Evolutionary conservation across 208 protist species (phyloP).

Genomic region (Entamoeba histolytica): DNA sequence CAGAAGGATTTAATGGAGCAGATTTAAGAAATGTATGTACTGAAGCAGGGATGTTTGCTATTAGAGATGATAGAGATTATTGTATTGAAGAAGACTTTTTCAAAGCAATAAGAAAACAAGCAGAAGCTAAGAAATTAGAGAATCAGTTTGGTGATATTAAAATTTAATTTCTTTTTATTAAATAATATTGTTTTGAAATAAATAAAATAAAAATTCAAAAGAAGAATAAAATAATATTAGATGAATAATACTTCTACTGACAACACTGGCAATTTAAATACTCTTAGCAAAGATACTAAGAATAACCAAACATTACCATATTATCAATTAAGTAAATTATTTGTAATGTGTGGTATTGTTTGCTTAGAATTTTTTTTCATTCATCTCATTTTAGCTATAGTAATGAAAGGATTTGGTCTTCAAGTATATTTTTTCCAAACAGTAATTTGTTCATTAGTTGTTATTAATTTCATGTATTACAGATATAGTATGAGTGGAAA

Average conservation of each 20-base stretch:
- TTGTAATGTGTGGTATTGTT: not conserved
- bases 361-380: not conserved
- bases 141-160: no score
- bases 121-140: no score
- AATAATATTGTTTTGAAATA: no score
- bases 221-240: no score
- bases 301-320: not conserved
- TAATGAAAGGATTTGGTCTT: not conserved
- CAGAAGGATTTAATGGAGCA: slow-evolving; percentile 84
- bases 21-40: slow-evolving; percentile 91
- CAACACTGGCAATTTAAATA: no score
- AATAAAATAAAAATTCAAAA: no score
- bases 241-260: no score
- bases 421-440: not conserved
- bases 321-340: not conserved
- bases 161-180: no score
- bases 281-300: no score
- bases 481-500: not conserved
- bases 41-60: slow-evolving; percentile 99
- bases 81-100: no score
- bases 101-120: no score
- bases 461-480: not conserved
- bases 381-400: not conserved
- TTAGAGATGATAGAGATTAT: slow-evolving; percentile 47
- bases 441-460: not conserved